Conservation (phyloP, 2,329 filamentous ascomycete species). For the Ophiostoma novo-ulmi region DNA sequence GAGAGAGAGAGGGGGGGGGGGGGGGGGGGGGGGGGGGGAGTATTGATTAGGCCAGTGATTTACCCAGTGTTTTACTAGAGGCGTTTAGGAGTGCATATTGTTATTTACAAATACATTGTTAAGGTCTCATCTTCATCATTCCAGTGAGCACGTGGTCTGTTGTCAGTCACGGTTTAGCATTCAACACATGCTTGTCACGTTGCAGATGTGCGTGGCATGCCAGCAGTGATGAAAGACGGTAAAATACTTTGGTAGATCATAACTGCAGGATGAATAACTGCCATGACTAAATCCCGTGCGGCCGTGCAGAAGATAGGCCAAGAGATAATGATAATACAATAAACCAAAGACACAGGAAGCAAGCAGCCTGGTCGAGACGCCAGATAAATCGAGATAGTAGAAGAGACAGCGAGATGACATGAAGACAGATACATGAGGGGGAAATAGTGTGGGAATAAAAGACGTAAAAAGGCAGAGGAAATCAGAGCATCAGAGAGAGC, state of each 20-base stretch:
- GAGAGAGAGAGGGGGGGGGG: neutral
- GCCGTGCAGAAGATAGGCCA: neutral
- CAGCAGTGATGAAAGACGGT: neutral
- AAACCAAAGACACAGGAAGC: neutral
- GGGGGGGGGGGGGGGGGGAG: too few relatives aligned
- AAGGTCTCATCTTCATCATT: neutral
- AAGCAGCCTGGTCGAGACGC: conserved; percentile 8
- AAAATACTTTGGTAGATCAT: neutral
- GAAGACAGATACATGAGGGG: conserved; percentile 7
- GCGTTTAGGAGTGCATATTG: neutral
- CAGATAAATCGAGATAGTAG: neutral
- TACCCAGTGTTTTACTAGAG: neutral
- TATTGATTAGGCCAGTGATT: neutral
- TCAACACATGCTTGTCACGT: neutral
- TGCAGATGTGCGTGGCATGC: neutral
- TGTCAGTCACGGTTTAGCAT: neutral
- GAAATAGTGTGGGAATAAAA: neutral
- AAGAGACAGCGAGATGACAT: neutral
- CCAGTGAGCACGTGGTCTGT: neutral
- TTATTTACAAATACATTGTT: neutral
- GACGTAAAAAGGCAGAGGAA: neutral
- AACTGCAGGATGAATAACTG: too few relatives aligned
- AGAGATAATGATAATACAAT: neutral
- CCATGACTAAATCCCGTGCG: neutral
- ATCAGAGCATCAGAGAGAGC: neutral